These are phyloP conservation scores for Bretschneidera sinensis DNA, from an alignment of 345 rosid species.

Conservation along the genomic window DNA sequence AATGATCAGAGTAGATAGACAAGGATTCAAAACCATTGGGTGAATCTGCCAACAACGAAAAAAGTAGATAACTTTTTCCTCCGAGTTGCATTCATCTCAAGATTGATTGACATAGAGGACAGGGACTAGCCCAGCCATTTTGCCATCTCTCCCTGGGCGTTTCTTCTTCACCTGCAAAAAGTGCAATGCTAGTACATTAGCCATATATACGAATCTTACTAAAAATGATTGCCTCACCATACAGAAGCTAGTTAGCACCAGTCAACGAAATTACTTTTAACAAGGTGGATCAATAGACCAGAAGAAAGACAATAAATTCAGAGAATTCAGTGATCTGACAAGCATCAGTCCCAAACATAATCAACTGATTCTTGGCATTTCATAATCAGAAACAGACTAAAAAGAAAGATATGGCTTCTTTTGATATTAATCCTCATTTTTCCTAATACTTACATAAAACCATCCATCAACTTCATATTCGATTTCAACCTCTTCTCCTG, in stretches of 20 bases:
- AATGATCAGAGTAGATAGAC: too few relatives aligned
- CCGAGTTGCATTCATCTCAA: constrained; percentile 23
- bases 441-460: constrained; percentile 76
- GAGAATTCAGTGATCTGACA: too few relatives aligned
- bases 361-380: not conserved
- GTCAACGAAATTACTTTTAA: not conserved
- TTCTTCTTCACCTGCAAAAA: constrained; percentile 86
- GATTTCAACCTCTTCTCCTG: constrained; percentile 91
- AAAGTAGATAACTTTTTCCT: too few relatives aligned
- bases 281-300: not conserved
- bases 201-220: not conserved
- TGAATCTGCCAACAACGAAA: not conserved
- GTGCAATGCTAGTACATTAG: not conserved
- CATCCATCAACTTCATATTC: constrained; percentile 99
- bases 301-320: not conserved
- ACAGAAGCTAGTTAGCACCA: not conserved
- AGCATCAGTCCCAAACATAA: too few relatives aligned
- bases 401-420: not conserved
- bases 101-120: constrained; percentile 84
- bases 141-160: constrained; percentile 96
- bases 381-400: constrained; percentile 3
- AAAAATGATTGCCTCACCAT: not conserved
- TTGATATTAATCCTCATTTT: not conserved
- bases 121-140: constrained; percentile 96
- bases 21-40: not conserved